Percentiles rank a stretch among this genome's conserved stretches.
These are phyloP conservation scores for Neonectria neomacrospora DNA, from an alignment of 2,329 filamentous ascomycete genomes.

Conservation along the genomic window DNA sequence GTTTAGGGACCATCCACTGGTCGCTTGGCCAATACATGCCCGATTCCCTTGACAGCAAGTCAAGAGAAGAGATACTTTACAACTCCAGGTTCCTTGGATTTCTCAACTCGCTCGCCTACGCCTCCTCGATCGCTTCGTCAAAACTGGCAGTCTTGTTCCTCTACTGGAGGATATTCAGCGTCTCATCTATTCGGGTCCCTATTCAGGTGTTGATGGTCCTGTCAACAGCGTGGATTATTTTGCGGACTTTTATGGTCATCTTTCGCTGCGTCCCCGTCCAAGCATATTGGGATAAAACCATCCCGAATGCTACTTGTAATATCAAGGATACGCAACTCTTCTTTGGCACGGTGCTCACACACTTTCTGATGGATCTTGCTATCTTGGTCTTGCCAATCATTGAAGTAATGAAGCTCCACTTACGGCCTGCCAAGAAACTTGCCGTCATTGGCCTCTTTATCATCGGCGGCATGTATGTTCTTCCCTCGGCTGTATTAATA, in stretches of 20 bases:
- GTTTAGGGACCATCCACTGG: conserved; percentile 33
- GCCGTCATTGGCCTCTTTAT: conserved; percentile 42
- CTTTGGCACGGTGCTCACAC: conserved; percentile 46
- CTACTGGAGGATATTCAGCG: conserved; percentile 47
- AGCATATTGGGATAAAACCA: conserved; percentile 48
- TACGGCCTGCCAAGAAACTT: conserved; percentile 39
- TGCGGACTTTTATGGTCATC: conserved; percentile 47
- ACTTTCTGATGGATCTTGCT: conserved; percentile 46
- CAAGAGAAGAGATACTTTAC: conserved; percentile 32
- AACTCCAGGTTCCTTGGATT: conserved; percentile 33
- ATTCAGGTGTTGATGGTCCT: conserved; percentile 42
- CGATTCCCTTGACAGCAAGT: conserved; percentile 14
- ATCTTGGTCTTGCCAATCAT: conserved; percentile 45
- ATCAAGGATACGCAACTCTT: conserved; percentile 49
- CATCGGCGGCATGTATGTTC: conserved; percentile 43
- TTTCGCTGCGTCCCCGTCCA: conserved; percentile 51
- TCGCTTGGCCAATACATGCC: conserved; percentile 33
- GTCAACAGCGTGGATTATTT: conserved; percentile 42
- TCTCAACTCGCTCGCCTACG: conserved; percentile 36
- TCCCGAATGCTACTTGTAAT: conserved; percentile 43
- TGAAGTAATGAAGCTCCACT: conserved; percentile 43
- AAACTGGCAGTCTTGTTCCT: conserved; percentile 47
- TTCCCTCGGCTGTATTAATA: not conserved
- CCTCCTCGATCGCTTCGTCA: conserved; percentile 42
- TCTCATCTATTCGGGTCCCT: conserved; percentile 43